A percentile compares a stretch with the other conserved stretches of the same genome.
Conservation (phyloP, 495 filamentous ascomycete genomes). For the Jackrogersella minutella region DNA sequence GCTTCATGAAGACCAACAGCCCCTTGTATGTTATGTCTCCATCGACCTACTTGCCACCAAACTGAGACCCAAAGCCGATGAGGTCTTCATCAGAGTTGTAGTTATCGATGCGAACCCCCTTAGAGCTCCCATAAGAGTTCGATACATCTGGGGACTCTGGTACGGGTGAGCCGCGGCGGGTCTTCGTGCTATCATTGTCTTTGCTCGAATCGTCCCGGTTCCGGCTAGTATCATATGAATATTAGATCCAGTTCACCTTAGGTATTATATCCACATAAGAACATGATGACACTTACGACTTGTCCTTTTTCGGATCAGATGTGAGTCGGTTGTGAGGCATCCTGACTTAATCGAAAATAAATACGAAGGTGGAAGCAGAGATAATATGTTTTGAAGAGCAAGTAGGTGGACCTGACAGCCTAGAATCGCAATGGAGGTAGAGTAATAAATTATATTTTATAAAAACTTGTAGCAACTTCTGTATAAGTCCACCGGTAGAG, state of each 20-base stretch:
- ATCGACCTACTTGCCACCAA: background rate
- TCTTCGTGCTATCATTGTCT: conserved; percentile 14
- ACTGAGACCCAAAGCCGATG: conserved; percentile 22
- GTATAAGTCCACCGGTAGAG: background rate
- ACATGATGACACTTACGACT: conserved; percentile 10
- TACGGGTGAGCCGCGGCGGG: conserved; percentile 17
- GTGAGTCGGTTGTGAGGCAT: conserved; percentile 7
- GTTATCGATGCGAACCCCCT: background rate
- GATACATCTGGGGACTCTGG: conserved; percentile 2
- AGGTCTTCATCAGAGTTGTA: background rate
- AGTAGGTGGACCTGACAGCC: background rate
- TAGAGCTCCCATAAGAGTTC: background rate
- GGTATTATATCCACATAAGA: background rate
- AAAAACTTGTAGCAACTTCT: background rate
- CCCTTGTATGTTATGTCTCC: background rate
- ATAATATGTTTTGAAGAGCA: background rate
- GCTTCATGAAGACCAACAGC: background rate
- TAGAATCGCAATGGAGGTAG: background rate
- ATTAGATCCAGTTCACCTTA: background rate
- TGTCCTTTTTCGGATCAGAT: background rate
- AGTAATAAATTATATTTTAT: background rate
- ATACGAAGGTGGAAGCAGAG: background rate
- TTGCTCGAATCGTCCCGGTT: background rate
- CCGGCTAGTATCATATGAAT: background rate
- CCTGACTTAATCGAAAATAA: background rate